phyloP scores from a whole-genome alignment of 306 rosid species.

The Quercus ilex region DNA sequence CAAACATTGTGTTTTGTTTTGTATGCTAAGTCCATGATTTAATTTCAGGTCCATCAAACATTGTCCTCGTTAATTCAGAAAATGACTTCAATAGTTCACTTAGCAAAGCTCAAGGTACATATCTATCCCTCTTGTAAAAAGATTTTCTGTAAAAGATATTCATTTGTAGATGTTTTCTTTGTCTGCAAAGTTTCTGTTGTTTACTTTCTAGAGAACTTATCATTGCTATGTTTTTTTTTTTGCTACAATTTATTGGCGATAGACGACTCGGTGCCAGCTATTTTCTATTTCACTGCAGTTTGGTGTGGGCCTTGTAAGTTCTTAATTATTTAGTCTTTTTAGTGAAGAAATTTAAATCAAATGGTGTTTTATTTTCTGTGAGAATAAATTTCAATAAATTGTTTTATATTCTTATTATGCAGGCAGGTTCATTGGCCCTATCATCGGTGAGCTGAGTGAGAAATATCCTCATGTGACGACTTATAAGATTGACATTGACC shows the following conservation, averaged over 20 bases:
- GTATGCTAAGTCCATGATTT: background rate
- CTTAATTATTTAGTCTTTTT: background rate
- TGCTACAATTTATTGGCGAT: conserved; percentile 4
- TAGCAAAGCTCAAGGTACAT: conserved; percentile 44
- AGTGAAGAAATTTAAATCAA: background rate
- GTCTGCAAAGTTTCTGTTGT: background rate
- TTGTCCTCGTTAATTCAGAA: conserved; percentile 51
- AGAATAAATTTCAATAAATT: background rate
- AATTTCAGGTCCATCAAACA: conserved; percentile 55
- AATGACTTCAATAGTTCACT: conserved; percentile 46
- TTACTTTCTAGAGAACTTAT: background rate
- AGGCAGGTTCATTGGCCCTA: conserved; percentile 76
- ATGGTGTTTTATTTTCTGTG: background rate
- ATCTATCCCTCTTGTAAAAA: background rate
- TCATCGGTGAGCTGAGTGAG: conserved; percentile 56
- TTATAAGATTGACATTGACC: conserved; percentile 81
- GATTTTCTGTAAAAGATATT: background rate
- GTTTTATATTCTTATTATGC: conserved; percentile 26
- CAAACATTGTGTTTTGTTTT: background rate
- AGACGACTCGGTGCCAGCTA: conserved; percentile 63
- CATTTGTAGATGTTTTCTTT: background rate
- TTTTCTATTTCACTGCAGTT: conserved; percentile 84
- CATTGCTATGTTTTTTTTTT: conserved; percentile 3
- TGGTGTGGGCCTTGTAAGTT: conserved; percentile 98
- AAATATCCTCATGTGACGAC: conserved; percentile 69